Percentiles rank a stretch among this genome's conserved stretches.
Evolutionary conservation across 2,329 filamentous ascomycete species (phyloP).

Genomic region (Fusarium sterilihyphosum): DNA sequence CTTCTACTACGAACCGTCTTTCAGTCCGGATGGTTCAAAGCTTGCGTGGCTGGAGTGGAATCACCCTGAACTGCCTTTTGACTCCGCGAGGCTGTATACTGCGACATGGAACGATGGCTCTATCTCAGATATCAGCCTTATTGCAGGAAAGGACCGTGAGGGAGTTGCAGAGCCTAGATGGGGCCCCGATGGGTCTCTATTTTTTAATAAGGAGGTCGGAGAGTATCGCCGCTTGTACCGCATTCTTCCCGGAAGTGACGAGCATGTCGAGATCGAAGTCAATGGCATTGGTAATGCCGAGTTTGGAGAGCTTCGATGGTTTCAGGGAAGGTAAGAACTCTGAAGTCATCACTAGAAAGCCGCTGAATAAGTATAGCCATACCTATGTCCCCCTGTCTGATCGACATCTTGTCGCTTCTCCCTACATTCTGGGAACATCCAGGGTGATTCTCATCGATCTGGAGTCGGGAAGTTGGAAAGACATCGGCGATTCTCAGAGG

Average conservation of each 20-base stretch:
- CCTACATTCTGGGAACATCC: slow-evolving; percentile 46
- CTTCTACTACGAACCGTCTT: slow-evolving; percentile 63
- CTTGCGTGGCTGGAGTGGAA: slow-evolving; percentile 66
- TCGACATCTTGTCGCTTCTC: slow-evolving; percentile 48
- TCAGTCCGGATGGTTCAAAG: slow-evolving; percentile 56
- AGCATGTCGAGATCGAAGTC: slow-evolving; percentile 46
- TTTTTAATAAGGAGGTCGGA: slow-evolving; percentile 57
- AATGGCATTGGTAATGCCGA: slow-evolving; percentile 54
- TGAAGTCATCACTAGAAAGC: rapidly evolving
- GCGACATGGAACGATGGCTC: slow-evolving; percentile 53
- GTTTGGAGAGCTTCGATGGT: slow-evolving; percentile 49
- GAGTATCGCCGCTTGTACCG: slow-evolving; percentile 60
- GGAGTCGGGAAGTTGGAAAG: slow-evolving; percentile 41
- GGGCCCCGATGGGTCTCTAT: slow-evolving; percentile 59
- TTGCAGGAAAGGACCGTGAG: slow-evolving; percentile 56
- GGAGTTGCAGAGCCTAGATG: slow-evolving; percentile 62
- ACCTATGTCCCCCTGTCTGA: slow-evolving; percentile 53
- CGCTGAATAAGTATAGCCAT: slow-evolving; percentile 43
- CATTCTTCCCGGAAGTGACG: slow-evolving; percentile 42
- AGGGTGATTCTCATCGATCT: slow-evolving; percentile 53
- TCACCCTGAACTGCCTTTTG: slow-evolving; percentile 64
- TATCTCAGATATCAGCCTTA: slow-evolving; percentile 44
- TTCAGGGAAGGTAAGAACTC: slow-evolving; percentile 45
- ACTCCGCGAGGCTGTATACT: slow-evolving; percentile 55
- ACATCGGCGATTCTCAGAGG: slow-evolving; percentile 43